Conservation (phyloP, 2,329 filamentous ascomycete species). For the Penicillium sclerotigenum region DNA sequence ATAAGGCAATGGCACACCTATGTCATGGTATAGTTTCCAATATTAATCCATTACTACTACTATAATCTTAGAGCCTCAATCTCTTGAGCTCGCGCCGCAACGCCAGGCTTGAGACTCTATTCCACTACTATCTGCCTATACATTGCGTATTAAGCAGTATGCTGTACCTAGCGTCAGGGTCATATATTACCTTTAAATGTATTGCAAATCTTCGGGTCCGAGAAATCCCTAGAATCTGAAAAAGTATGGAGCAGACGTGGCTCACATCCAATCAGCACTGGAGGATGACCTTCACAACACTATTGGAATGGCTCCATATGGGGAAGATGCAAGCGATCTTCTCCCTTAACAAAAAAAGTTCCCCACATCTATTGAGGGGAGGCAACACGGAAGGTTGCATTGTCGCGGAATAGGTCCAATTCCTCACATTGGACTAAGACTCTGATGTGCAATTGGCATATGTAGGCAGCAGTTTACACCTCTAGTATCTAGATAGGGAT, state of each 20-base stretch:
- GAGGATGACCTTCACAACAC: constrained; percentile 13
- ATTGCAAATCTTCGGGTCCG: background rate
- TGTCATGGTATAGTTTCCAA: background rate
- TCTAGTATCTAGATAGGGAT: background rate
- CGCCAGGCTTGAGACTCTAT: background rate
- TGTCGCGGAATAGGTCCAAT: background rate
- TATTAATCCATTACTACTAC: background rate
- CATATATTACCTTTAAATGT: background rate
- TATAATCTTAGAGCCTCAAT: background rate
- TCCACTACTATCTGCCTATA: background rate
- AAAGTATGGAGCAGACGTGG: constrained; percentile 7
- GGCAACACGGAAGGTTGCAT: constrained; percentile 7
- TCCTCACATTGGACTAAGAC: background rate
- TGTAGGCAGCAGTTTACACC: background rate
- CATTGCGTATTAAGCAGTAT: background rate
- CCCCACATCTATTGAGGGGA: background rate
- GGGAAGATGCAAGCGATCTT: constrained; percentile 5
- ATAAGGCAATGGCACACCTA: background rate
- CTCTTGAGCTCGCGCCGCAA: background rate
- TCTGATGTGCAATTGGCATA: background rate
- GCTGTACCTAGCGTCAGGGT: background rate
- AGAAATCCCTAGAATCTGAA: constrained; percentile 1
- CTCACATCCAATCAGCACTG: constrained; percentile 9
- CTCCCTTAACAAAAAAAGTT: background rate
- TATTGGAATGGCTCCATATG: constrained; percentile 13